phyloP scores from a whole-genome alignment of 345 rosid species.

The Populus tremula region DNA sequence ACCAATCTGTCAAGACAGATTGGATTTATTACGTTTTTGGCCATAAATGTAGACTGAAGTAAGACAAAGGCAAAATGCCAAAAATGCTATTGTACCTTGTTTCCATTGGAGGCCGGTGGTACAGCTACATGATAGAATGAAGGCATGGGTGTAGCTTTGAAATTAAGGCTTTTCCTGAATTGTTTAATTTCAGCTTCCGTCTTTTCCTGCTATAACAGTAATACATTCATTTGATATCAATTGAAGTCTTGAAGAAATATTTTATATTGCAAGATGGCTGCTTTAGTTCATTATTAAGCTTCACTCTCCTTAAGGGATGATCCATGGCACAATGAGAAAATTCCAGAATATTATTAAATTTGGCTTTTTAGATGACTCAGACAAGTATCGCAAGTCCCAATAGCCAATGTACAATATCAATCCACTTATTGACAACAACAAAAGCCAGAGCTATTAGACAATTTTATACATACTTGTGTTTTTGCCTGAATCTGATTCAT shows the following conservation, averaged over 20 bases:
- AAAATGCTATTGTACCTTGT: constrained; percentile 46
- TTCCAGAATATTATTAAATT: background rate
- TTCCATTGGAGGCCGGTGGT: constrained; percentile 32
- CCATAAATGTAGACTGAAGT: background rate
- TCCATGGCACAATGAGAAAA: background rate
- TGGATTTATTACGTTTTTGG: background rate
- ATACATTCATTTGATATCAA: background rate
- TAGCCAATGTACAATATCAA: background rate
- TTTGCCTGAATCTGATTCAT: constrained; percentile 59
- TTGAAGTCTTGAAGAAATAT: background rate
- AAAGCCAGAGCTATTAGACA: background rate
- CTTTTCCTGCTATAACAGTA: constrained; percentile 49
- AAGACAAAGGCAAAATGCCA: constrained; percentile 2
- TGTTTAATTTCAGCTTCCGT: constrained; percentile 62
- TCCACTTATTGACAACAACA: background rate
- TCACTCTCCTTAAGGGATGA: background rate
- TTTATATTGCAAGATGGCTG: background rate
- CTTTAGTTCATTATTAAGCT: background rate
- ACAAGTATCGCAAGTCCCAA: background rate
- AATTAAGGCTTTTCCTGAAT: constrained; percentile 69
- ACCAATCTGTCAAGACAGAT: background rate
- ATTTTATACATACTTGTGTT: constrained; percentile 52
- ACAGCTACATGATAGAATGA: constrained; percentile 54
- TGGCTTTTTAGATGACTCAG: background rate
- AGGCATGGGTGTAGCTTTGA: constrained; percentile 89